Evolutionary conservation across 2,329 filamentous ascomycete species (phyloP), one percentile per base, ranked within the genome.

Genomic region (Gliomastix tumulicola): DNA sequence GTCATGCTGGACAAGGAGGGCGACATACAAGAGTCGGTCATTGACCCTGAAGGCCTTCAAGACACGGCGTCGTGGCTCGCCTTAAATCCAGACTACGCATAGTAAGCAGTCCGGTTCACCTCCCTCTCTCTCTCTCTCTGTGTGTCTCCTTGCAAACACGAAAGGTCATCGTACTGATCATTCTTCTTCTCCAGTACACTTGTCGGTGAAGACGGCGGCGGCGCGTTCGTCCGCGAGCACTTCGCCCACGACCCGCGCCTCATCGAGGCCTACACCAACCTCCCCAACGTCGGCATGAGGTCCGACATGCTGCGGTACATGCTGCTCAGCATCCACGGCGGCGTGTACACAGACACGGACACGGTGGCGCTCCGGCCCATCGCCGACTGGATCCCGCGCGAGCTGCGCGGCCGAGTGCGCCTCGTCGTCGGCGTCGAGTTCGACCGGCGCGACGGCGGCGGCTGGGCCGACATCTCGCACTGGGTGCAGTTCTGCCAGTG

Each of bases 321-420:
- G 6, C 21, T 54, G 20, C 45, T 54, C 19, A 34, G 32, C 18
- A 35, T 42, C 4, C 50, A 59, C 21, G 59, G 59, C 11, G 60
- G 67, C 11, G 39, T 41, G 5, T 41, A 41, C 13, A 33, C 39
- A 12, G 39, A 41, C 30, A 35, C 28, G 20, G 75, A 79, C 45
- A 74, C 77, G 10, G 67, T 75, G 45, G 68, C 71, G 10, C 52
- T 78, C n/a, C 63, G 63, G 21, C 66, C 73, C 0, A 55, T 77
- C 35, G 56, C 69, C 17, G 15, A 38, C 5, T 54, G 50, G 50
- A 33, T 53, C 5, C 49, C 51, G 6, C 23, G 32, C 8, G 15
- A 39, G 5, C 12, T 48, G 18, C 47, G 46, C 5, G 39, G 43
- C 37, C 22, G 39, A n/a, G 46, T 47, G 7, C 40, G 45, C 5